These are phyloP conservation scores for Prunus davidiana DNA, from an alignment of 306 rosid species.

Conservation along the genomic window DNA sequence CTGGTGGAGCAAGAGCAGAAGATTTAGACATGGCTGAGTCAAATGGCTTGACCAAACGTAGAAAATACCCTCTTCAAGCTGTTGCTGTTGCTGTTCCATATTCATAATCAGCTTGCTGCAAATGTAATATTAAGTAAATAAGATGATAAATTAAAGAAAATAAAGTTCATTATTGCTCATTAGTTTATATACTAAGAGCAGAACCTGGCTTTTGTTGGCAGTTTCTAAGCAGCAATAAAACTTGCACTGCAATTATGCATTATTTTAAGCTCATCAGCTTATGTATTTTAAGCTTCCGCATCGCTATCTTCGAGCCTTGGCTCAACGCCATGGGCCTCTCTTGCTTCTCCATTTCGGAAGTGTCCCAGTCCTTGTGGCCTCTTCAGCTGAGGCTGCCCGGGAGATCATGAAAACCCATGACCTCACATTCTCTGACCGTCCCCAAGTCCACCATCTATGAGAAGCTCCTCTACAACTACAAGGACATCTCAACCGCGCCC, in stretches of 20 bases:
- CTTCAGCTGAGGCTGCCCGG: constrained; percentile 35
- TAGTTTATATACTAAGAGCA: too few species aligned
- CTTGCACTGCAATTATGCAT: too few species aligned
- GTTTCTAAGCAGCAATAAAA: too few species aligned
- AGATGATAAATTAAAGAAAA: too few species aligned
- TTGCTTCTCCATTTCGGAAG: constrained; percentile 50
- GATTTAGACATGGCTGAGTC: constrained; percentile 34
- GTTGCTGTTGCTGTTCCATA: constrained; percentile 12
- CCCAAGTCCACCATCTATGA: not conserved
- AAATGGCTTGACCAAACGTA: constrained; percentile 11
- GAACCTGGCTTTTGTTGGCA: too few species aligned
- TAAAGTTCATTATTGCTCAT: too few species aligned
- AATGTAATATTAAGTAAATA: too few species aligned
- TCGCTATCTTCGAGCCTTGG: constrained; percentile 27
- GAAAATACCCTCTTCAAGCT: constrained; percentile 27
- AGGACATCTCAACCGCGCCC: constrained; percentile 29
- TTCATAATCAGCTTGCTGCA: not conserved
- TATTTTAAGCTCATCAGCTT: too few species aligned
- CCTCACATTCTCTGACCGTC: constrained; percentile 14
- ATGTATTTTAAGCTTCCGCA: constrained; percentile 18
- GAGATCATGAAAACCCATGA: constrained; percentile 47
- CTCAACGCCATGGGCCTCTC: constrained; percentile 39
- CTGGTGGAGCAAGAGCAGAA: constrained; percentile 3
- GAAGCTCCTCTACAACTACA: constrained; percentile 28
- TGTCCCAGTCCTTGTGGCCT: constrained; percentile 32